Conservation (phyloP, 2,329 filamentous ascomycete species). For the Tolypocladium nubicola region DNA sequence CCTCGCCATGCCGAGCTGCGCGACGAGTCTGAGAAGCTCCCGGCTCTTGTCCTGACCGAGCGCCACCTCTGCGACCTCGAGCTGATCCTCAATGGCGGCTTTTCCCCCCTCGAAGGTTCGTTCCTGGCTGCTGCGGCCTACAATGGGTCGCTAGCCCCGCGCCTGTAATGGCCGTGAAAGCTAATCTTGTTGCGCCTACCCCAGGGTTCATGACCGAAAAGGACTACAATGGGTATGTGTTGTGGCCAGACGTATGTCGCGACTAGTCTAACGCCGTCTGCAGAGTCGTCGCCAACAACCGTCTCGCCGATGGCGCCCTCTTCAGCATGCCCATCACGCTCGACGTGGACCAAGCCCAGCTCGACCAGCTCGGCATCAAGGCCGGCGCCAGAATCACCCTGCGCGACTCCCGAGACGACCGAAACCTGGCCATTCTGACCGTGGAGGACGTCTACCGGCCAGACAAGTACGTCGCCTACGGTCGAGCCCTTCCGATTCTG, state of each 20-base stretch:
- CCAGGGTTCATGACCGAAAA: conserved; percentile 93
- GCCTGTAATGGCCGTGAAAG: not conserved
- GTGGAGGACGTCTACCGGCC: conserved; percentile 93
- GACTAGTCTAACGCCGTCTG: not conserved
- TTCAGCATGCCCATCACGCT: conserved; percentile 97
- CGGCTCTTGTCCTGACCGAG: conserved; percentile 77
- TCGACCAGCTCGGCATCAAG: conserved; percentile 68
- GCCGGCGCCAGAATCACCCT: conserved; percentile 74
- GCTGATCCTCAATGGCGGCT: conserved; percentile 92
- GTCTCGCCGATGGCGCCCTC: conserved; percentile 77
- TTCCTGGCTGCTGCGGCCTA: conserved; percentile 9
- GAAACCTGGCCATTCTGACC: conserved; percentile 89
- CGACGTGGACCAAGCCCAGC: conserved; percentile 65
- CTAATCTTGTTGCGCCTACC: not conserved
- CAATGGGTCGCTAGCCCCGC: not conserved
- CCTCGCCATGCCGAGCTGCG: conserved; percentile 70
- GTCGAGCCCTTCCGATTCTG: not conserved
- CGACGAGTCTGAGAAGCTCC: conserved; percentile 76
- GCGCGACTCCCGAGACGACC: conserved; percentile 91
- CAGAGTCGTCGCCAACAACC: conserved; percentile 81
- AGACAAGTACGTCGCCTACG: conserved; percentile 65
- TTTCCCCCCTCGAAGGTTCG: conserved; percentile 92
- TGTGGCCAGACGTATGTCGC: no score
- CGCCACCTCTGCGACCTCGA: conserved; percentile 97
- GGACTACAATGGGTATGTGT: conserved; percentile 80